These are phyloP conservation scores for Thermoascus crustaceus DNA, from an alignment of 2,329 filamentous ascomycete species.

Conservation along the genomic window DNA sequence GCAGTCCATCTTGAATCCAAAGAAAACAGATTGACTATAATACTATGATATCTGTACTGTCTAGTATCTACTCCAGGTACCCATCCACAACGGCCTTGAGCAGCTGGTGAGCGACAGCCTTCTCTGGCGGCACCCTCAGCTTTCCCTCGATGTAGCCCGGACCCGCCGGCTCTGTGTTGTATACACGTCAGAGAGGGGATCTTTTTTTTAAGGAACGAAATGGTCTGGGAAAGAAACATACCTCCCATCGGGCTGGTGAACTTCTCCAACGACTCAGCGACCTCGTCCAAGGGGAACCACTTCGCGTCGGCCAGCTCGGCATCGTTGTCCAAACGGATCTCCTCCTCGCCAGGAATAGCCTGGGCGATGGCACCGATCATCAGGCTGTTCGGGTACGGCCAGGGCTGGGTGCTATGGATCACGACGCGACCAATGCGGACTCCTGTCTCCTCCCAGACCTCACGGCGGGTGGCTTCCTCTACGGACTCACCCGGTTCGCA, in stretches of 20 bases:
- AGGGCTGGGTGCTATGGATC: slow-evolving; percentile 76
- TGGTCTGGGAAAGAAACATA: too few relatives aligned
- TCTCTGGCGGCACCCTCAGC: slow-evolving; percentile 71
- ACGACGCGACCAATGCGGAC: slow-evolving; percentile 69
- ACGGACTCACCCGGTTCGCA: slow-evolving; percentile 78
- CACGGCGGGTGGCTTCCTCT: slow-evolving; percentile 73
- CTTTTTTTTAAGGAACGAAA: too few relatives aligned
- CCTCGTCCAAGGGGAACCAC: slow-evolving; percentile 79
- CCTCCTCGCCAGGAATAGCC: slow-evolving; percentile 67
- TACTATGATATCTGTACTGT: too few relatives aligned
- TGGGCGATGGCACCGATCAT: slow-evolving; percentile 88
- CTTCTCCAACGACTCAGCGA: slow-evolving; percentile 61
- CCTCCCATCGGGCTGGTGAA: slow-evolving; percentile 61
- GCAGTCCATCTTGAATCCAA: too few relatives aligned
- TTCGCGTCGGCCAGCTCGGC: slow-evolving; percentile 82
- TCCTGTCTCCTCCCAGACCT: slow-evolving; percentile 81
- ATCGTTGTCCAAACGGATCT: slow-evolving; percentile 75
- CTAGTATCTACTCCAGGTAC: too few relatives aligned
- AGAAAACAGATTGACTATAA: too few relatives aligned
- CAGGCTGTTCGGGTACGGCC: slow-evolving; percentile 76
- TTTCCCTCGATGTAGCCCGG: slow-evolving; percentile 66
- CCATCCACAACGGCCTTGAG: slow-evolving; percentile 73
- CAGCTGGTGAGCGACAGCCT: slow-evolving; percentile 87
- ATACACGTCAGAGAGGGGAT: too few relatives aligned
- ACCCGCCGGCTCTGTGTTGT: slow-evolving; percentile 53